phyloP scores from a whole-genome alignment of 306 rosid genomes.

The Pyrus betulifolia region DNA sequence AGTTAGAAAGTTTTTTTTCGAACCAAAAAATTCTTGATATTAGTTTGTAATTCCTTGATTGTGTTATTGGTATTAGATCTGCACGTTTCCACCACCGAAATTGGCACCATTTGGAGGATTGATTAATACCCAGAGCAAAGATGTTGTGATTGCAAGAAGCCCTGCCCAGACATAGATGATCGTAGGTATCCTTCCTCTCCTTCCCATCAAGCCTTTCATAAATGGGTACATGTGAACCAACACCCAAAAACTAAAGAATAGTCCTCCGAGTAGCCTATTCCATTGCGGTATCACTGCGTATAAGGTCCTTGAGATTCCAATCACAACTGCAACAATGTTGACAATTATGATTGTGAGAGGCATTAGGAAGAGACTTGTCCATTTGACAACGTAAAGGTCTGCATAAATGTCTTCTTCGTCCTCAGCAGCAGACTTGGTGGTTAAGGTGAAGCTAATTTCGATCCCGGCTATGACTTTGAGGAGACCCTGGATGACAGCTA shows the following conservation, averaged over 20 bases:
- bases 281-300: constrained; percentile 75
- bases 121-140: constrained; percentile 60
- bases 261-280: constrained; percentile 58
- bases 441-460: constrained; percentile 62
- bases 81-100: constrained; percentile 1
- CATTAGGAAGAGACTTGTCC: constrained; percentile 78
- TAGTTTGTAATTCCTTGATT: background rate
- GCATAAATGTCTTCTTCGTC: constrained; percentile 58
- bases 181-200: constrained; percentile 75
- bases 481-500: constrained; percentile 68
- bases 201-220: constrained; percentile 84
- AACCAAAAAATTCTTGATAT: background rate
- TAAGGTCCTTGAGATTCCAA: constrained; percentile 58
- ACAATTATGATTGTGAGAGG: constrained; percentile 55
- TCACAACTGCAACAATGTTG: constrained; percentile 47
- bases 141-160: constrained; percentile 55
- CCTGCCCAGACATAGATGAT: constrained; percentile 73
- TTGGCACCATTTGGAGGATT: constrained; percentile 45
- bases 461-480: constrained; percentile 63
- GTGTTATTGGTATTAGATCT: constrained; percentile 5
- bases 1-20: background rate
- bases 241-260: constrained; percentile 80
- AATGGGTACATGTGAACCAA: constrained; percentile 85
- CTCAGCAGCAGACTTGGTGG: constrained; percentile 52
- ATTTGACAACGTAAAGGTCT: constrained; percentile 64